Evolutionary conservation across 176 grass and related monocot genomes (phyloP), one percentile per base, ranked within the genome.

Genomic region (Oryza officinalis): DNA sequence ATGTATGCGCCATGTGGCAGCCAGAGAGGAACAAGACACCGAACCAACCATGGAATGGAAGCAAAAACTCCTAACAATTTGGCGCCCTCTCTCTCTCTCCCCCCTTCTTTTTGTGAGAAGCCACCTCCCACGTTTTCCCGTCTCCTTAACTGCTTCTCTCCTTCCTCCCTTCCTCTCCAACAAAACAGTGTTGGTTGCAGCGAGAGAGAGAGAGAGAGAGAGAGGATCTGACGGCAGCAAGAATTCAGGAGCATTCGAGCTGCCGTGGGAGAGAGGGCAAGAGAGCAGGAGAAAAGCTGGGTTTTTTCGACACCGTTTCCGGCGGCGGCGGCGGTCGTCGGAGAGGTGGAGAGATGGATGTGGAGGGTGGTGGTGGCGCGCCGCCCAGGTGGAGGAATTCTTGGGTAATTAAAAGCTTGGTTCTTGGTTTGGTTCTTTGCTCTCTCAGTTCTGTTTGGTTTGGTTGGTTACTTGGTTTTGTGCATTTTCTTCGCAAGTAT

Each of bases 51-150:
- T 25, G 1, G n/a, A 65, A 57, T 35, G 1, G n/a, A 65, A 76
- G 6, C 13, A 23, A 67, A 22, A 50, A 9, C 0, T 33, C 76
- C 70, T 28, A 50, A 81, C 66, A 45, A 73, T 90, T 87, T 90
- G 84, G 63, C 61, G 80, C 80, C 74, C 63, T 80, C 75, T 64
- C 79, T 38, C 38, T 65, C 84, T 20, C 31, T 59, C 54, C 0
- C 14, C 41, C 37, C 65, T 44, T 22, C 63, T 87, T 80, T 90
- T 90, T 88, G 70, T 81, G 77, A 85, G 81, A 83, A 82, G 82
- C 37, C 82, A 74, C 82, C 52, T 57, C 52, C 52, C 89, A 90
- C 89, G 89, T 85, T 91, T 91, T 91, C 66, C 67, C 77, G 72
- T 66, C 82, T 68, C 57, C 86, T 78, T 67, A 88, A 88, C 89